Conservation (phyloP, 345 rosid species). For the Arabidopsis suecica region DNA sequence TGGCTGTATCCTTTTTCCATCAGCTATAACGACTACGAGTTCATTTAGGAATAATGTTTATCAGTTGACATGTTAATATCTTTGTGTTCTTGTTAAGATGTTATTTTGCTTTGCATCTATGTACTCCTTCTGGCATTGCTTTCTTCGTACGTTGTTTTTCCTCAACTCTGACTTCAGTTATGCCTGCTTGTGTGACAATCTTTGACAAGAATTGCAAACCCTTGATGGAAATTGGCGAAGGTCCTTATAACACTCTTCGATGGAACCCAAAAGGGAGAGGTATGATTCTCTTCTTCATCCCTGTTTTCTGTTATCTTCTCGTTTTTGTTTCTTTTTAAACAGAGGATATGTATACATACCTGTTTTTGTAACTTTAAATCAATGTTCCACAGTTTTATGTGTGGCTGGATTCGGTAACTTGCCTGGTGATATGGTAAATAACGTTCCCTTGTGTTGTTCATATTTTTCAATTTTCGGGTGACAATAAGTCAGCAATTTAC, state of each 20-base stretch:
- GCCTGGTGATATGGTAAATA: slow-evolving; percentile 94
- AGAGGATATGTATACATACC: background rate
- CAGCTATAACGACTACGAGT: slow-evolving; percentile 1
- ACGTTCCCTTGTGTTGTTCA: slow-evolving; percentile 8
- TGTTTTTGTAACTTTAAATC: slow-evolving; percentile 50
- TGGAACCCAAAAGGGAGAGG: slow-evolving; percentile 96
- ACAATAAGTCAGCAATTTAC: slow-evolving; percentile 4
- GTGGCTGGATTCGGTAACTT: slow-evolving; percentile 98
- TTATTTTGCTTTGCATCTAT: background rate
- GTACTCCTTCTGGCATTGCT: slow-evolving; percentile 2
- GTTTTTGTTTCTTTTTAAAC: background rate
- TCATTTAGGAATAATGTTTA: background rate
- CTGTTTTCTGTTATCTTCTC: slow-evolving; percentile 5
- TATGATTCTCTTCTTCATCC: slow-evolving; percentile 53
- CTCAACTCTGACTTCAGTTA: slow-evolving; percentile 67
- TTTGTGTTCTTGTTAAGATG: slow-evolving; percentile 20
- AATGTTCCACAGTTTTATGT: slow-evolving; percentile 64
- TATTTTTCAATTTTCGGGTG: background rate
- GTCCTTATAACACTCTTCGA: slow-evolving; percentile 89
- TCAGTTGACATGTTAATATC: background rate
- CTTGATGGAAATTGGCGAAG: slow-evolving; percentile 78
- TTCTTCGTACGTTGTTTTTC: slow-evolving; percentile 39
- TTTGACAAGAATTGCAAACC: slow-evolving; percentile 92
- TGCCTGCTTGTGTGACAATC: slow-evolving; percentile 89
- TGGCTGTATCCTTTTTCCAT: slow-evolving; percentile 86